These are phyloP conservation scores for Phoma sp. DNA, from an alignment of 2,329 filamentous ascomycete genomes.

Conservation along the genomic window DNA sequence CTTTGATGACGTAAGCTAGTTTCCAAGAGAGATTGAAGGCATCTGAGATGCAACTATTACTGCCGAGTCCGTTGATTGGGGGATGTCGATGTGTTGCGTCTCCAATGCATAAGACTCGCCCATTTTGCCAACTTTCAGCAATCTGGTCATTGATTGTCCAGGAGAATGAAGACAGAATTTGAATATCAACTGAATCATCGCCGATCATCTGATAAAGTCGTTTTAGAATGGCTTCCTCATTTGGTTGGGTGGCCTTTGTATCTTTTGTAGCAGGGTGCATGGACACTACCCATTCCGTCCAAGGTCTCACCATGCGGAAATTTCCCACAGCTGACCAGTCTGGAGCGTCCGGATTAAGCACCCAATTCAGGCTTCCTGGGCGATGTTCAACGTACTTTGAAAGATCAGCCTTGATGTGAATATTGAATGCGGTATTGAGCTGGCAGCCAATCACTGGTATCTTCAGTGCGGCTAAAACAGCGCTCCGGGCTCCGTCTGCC, in stretches of 20 bases:
- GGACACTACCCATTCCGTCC: conserved; percentile 63
- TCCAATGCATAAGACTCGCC: conserved; percentile 19
- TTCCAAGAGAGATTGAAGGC: conserved; percentile 50
- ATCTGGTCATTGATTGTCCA: conserved; percentile 27
- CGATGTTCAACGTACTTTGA: conserved; percentile 58
- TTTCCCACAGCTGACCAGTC: conserved; percentile 31
- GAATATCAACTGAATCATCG: conserved; percentile 12
- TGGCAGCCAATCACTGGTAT: conserved; percentile 57
- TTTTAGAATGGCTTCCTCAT: conserved; percentile 2
- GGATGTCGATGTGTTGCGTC: conserved; percentile 36
- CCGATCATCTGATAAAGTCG: conserved; percentile 19
- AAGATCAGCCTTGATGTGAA: conserved; percentile 62
- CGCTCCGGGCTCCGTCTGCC: conserved; percentile 61
- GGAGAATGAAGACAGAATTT: conserved; percentile 6
- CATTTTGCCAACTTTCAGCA: conserved; percentile 22
- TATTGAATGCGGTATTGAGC: conserved; percentile 60
- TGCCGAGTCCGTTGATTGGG: conserved; percentile 33
- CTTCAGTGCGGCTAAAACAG: conserved; percentile 55
- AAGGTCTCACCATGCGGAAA: conserved; percentile 67
- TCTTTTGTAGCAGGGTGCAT: conserved; percentile 14
- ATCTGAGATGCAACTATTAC: conserved; percentile 17
- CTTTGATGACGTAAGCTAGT: conserved; percentile 41
- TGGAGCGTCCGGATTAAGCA: conserved; percentile 64
- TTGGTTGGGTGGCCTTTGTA: neutral
- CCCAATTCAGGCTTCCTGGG: conserved; percentile 67